Evolutionary conservation across 306 rosid species (phyloP).

Genomic region (Vigna reflexopilosa): DNA sequence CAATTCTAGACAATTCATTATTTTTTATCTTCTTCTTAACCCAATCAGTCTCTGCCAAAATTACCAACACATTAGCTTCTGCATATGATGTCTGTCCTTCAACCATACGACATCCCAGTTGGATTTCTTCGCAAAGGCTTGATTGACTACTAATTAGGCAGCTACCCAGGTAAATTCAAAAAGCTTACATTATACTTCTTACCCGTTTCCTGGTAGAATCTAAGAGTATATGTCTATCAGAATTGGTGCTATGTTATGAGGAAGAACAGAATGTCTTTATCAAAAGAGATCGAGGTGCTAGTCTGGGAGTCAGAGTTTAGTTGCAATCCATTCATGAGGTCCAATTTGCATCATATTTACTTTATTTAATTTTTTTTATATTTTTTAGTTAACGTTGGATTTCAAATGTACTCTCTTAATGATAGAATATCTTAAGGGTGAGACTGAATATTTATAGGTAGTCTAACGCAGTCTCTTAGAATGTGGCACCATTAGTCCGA

Average conservation of each 20-base stretch:
- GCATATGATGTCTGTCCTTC: slow-evolving; percentile 49
- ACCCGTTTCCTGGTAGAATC: slow-evolving; percentile 47
- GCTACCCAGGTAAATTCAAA: slow-evolving; percentile 60
- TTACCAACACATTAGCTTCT: slow-evolving; percentile 29
- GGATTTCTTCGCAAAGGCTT: slow-evolving; percentile 64
- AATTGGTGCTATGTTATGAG: slow-evolving; percentile 47
- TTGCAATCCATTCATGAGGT: too few relatives aligned
- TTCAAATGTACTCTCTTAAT: too few relatives aligned
- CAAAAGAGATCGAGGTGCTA: not conserved
- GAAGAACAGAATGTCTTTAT: slow-evolving; percentile 50
- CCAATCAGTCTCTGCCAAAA: slow-evolving; percentile 31
- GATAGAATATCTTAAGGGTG: too few relatives aligned
- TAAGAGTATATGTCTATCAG: slow-evolving; percentile 59
- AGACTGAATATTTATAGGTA: too few relatives aligned
- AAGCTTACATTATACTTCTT: slow-evolving; percentile 50
- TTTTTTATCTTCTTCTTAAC: slow-evolving; percentile 42
- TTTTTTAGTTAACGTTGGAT: too few relatives aligned
- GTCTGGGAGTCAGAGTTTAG: too few relatives aligned
- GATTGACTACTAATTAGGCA: slow-evolving; percentile 50
- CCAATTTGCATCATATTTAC: too few relatives aligned
- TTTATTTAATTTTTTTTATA: too few relatives aligned
- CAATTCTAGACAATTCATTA: slow-evolving; percentile 32
- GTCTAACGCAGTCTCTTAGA: too few relatives aligned
- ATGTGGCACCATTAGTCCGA: too few relatives aligned
- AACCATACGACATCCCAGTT: slow-evolving; percentile 56